Evolutionary conservation across 371 early-diverging fungal genomes (phyloP).

Genomic region (Spraguea lophii): DNA sequence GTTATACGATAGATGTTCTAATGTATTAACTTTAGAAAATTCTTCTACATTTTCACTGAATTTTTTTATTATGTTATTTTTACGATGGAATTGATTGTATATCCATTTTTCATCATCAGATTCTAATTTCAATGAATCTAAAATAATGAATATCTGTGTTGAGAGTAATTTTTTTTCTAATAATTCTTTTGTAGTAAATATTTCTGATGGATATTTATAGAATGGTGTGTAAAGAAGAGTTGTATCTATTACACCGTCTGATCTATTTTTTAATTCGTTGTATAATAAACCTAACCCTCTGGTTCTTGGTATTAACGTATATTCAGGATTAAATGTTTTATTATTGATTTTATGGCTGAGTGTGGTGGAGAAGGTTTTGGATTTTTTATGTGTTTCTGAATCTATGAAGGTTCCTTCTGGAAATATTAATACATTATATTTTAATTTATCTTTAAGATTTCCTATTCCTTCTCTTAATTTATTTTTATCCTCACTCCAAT

Average conservation of each 20-base stretch:
- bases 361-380: conserved; percentile 15
- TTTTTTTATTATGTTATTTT: too few species aligned
- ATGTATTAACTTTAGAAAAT: too few species aligned
- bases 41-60: too few species aligned
- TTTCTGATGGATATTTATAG: conserved; percentile 19
- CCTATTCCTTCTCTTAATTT: conserved; percentile 16
- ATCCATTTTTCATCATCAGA: too few species aligned
- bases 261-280: conserved; percentile 6
- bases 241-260: conserved; percentile 34
- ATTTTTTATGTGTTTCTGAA: conserved; percentile 18
- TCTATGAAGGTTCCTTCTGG: conserved; percentile 46
- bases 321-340: conserved; percentile 8
- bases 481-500: conserved; percentile 20
- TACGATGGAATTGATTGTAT: too few species aligned
- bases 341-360: conserved; percentile 5
- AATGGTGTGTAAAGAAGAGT: conserved; percentile 36
- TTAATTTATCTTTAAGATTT: conserved; percentile 5
- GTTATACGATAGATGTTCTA: too few species aligned
- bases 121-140: too few species aligned
- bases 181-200: too few species aligned
- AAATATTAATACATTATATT: conserved; percentile 31
- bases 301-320: conserved; percentile 34
- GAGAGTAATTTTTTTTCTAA: too few species aligned
- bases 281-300: conserved; percentile 35
- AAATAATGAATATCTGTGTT: too few species aligned